Conservation (phyloP, 192 early-diverging fungal species). For the Thamnidium elegans region DNA sequence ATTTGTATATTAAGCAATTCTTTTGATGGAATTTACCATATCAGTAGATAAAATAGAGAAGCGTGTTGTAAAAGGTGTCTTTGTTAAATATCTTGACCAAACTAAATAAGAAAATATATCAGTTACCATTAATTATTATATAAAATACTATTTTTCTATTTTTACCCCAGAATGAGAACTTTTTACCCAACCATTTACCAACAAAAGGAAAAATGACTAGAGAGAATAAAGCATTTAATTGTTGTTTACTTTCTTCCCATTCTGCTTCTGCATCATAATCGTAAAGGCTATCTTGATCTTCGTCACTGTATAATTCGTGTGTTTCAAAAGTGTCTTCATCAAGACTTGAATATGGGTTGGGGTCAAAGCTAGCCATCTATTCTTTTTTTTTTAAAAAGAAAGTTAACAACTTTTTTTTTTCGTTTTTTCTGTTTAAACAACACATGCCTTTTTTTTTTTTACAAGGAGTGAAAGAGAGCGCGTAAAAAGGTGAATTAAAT, state of each 20-base stretch:
- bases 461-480: too few relatives aligned
- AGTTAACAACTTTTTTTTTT: too few relatives aligned
- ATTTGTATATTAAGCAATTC: background rate
- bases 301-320: conserved; percentile 20
- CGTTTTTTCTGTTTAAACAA: too few relatives aligned
- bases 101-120: background rate
- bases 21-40: conserved; percentile 13
- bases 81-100: conserved; percentile 15
- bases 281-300: conserved; percentile 25
- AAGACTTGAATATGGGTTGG: conserved; percentile 13
- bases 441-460: too few relatives aligned
- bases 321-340: background rate
- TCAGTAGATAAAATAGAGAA: background rate
- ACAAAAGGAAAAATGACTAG: conserved; percentile 52
- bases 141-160: background rate
- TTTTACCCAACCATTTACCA: conserved; percentile 50
- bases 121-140: background rate
- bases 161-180: conserved; percentile 52
- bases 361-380: background rate
- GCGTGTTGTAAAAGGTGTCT: background rate
- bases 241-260: conserved; percentile 55
- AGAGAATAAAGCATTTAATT: conserved; percentile 43
- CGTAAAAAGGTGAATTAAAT: too few relatives aligned
- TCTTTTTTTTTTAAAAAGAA: too few relatives aligned
- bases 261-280: conserved; percentile 44